phyloP scores from a whole-genome alignment of 495 filamentous ascomycete genomes.

The Aspergillus taichungensis region DNA sequence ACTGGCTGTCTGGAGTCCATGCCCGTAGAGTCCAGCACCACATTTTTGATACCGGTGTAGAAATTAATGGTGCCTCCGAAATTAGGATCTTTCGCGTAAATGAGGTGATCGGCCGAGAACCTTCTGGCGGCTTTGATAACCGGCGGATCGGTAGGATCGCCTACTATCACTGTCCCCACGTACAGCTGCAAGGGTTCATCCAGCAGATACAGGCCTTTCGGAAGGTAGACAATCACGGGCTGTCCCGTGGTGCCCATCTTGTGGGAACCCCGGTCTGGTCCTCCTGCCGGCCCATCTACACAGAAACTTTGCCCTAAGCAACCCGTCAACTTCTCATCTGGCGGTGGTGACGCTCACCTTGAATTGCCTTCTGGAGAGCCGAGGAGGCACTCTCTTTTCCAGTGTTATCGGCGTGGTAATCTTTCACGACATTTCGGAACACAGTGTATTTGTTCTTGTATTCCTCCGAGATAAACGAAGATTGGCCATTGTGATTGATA shows the following conservation, averaged over 20 bases:
- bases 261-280: slow-evolving; percentile 18
- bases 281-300: slow-evolving; percentile 17
- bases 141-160: slow-evolving; percentile 26
- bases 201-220: slow-evolving; percentile 34
- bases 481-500: slow-evolving; percentile 27
- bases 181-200: slow-evolving; percentile 25
- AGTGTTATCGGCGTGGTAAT: slow-evolving; percentile 25
- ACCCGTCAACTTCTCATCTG: not conserved
- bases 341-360: slow-evolving; percentile 8
- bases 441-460: slow-evolving; percentile 24
- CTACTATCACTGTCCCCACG: slow-evolving; percentile 34
- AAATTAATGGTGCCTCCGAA: slow-evolving; percentile 29
- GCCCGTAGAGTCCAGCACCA: slow-evolving; percentile 28
- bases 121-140: slow-evolving; percentile 21
- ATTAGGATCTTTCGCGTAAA: slow-evolving; percentile 30
- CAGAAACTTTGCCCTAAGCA: not conserved
- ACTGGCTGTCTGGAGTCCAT: slow-evolving; percentile 17
- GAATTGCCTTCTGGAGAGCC: slow-evolving; percentile 24
- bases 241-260: slow-evolving; percentile 35
- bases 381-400: slow-evolving; percentile 15
- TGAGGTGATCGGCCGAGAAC: slow-evolving; percentile 19
- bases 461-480: slow-evolving; percentile 16
- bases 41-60: slow-evolving; percentile 35
- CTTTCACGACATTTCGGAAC: slow-evolving; percentile 27
- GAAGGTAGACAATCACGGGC: slow-evolving; percentile 40